Evolutionary conservation across 495 filamentous ascomycete species (phyloP).

Genomic region (Annulohypoxylon bovei): DNA sequence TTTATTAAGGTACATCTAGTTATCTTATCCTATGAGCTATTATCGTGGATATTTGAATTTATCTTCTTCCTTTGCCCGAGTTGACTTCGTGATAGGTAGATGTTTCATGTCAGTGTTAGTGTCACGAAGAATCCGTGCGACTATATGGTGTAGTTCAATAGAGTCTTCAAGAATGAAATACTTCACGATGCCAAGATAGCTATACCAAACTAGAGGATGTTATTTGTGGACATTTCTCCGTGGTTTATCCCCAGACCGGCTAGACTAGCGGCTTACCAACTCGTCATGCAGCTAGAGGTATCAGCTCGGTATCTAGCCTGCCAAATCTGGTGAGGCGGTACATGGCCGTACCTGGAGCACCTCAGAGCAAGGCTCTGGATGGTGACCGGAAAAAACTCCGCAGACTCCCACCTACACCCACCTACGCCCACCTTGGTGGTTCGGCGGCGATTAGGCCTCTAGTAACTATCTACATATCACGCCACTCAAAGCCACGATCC

Average conservation of each 20-base stretch:
- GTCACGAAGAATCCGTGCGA: neutral
- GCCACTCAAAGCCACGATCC: neutral
- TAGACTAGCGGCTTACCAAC: constrained; percentile 4
- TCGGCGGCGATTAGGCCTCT: neutral
- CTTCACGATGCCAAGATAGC: neutral
- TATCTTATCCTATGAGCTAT: neutral
- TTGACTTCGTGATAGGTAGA: neutral
- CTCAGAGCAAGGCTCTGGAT: neutral
- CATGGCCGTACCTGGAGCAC: constrained; percentile 2
- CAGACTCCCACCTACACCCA: constrained; percentile 7
- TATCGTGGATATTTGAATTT: neutral
- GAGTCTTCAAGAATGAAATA: neutral
- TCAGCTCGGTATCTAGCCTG: constrained; percentile 2
- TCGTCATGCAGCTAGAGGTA: neutral
- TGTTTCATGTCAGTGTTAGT: neutral
- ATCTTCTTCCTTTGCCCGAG: neutral
- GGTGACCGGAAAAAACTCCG: constrained; percentile 35
- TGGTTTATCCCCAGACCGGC: constrained; percentile 11
- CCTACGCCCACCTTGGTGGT: neutral
- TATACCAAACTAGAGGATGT: neutral
- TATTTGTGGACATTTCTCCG: constrained; percentile 12
- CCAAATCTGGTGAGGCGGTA: constrained; percentile 5
- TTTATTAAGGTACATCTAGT: neutral
- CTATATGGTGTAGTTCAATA: neutral
- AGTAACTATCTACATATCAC: neutral